Conservation (phyloP, 257 asterid genomes). For the Solanum neorickii region DNA sequence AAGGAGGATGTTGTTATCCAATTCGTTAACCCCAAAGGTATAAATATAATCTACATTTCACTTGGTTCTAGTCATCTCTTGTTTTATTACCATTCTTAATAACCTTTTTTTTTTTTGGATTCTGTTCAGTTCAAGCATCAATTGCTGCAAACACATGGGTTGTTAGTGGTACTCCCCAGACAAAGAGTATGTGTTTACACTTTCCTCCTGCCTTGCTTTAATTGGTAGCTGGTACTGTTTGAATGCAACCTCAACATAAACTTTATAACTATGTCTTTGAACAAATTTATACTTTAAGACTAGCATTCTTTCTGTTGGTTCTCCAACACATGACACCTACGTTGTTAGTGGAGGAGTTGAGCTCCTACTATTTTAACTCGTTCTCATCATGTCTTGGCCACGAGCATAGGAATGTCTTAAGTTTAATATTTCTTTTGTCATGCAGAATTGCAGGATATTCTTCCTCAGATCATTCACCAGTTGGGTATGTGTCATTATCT, state of each 20-base stretch:
- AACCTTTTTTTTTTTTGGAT: neutral
- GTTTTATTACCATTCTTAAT: neutral
- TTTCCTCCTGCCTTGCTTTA: neutral
- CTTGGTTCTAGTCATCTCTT: neutral
- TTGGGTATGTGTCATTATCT: conserved; percentile 9
- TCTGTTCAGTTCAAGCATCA: conserved; percentile 58
- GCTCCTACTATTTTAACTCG: neutral
- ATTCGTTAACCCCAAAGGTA: conserved; percentile 56
- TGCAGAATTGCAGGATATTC: conserved; percentile 53
- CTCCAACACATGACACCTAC: neutral
- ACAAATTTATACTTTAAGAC: neutral
- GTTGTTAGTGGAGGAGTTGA: neutral
- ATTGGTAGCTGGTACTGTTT: neutral
- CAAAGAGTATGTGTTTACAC: conserved; percentile 40
- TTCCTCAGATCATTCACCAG: conserved; percentile 41
- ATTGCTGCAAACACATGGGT: conserved; percentile 83
- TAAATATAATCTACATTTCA: neutral
- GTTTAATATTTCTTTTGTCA: neutral
- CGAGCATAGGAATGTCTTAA: neutral
- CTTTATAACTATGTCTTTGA: neutral
- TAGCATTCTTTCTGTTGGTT: neutral
- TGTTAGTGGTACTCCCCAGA: conserved; percentile 74
- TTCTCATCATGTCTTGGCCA: neutral
- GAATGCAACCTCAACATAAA: neutral
- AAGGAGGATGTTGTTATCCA: conserved; percentile 75